Evolutionary conservation across 768 basidiomycete species (phyloP).

Genomic region (Crepidotus variabilis): DNA sequence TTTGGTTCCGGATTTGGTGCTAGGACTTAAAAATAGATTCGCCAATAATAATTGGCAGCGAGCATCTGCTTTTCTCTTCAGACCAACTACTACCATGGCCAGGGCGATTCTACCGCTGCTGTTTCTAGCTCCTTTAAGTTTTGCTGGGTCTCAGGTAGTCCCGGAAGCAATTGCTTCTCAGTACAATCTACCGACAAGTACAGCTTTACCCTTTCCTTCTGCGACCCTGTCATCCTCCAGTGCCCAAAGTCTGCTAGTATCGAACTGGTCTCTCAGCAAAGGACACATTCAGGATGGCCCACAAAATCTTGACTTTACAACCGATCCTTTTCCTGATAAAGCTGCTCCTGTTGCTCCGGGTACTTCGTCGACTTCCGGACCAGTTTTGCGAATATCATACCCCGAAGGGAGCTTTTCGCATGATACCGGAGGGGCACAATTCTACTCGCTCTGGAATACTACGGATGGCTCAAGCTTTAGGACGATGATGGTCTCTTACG

Average conservation of each 20-base stretch:
- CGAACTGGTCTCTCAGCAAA: constrained; percentile 59
- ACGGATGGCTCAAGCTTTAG: constrained; percentile 52
- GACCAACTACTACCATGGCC: not conserved
- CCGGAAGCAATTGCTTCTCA: constrained; percentile 40
- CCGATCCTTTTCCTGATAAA: constrained; percentile 60
- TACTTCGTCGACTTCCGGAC: constrained; percentile 27
- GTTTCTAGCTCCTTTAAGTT: constrained; percentile 9
- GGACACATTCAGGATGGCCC: constrained; percentile 57
- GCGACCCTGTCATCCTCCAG: constrained; percentile 49
- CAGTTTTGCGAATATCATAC: constrained; percentile 62
- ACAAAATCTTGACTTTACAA: constrained; percentile 55
- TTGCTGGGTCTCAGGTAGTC: constrained; percentile 25
- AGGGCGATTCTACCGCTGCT: constrained; percentile 13
- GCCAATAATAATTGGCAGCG: not conserved
- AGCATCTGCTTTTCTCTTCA: not conserved
- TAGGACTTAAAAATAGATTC: not conserved
- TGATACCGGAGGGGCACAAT: constrained; percentile 62
- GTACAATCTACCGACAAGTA: constrained; percentile 57
- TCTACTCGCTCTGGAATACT: constrained; percentile 65
- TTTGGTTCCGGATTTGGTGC: not conserved
- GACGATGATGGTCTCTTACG: constrained; percentile 71
- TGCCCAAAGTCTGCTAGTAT: constrained; percentile 46
- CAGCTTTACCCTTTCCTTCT: constrained; percentile 61
- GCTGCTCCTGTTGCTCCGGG: constrained; percentile 28
- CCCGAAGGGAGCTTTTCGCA: constrained; percentile 56